Evolutionary conservation across 2,329 filamentous ascomycete genomes (phyloP).

Genomic region (Neofusicoccum sp.): DNA sequence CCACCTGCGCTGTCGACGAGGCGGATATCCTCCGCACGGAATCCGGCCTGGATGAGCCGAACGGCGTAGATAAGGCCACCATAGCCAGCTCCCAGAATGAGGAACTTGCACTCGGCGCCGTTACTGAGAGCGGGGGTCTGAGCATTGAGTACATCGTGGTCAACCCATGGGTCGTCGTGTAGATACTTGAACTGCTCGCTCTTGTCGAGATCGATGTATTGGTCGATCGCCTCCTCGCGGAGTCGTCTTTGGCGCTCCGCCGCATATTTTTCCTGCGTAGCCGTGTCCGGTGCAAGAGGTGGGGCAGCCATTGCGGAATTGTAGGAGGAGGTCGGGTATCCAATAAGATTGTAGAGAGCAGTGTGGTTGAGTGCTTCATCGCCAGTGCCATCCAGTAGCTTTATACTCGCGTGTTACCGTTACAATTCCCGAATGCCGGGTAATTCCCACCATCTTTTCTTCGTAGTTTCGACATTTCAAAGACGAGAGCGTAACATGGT

Average conservation of each 20-base stretch:
- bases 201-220: constrained; percentile 26
- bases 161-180: constrained; percentile 30
- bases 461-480: too few relatives aligned
- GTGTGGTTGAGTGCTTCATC: too few relatives aligned
- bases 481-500: too few relatives aligned
- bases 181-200: neutral
- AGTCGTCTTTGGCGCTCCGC: neutral
- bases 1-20: constrained; percentile 25
- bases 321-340: too few relatives aligned
- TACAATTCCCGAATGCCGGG: too few relatives aligned
- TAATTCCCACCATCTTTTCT: too few relatives aligned
- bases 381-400: too few relatives aligned
- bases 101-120: constrained; percentile 21
- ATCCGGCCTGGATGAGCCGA: constrained; percentile 39
- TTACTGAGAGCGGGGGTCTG: neutral
- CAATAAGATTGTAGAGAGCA: too few relatives aligned
- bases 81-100: constrained; percentile 47
- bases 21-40: constrained; percentile 36
- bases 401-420: too few relatives aligned
- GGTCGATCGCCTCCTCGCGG: neutral
- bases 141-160: constrained; percentile 3
- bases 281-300: too few relatives aligned
- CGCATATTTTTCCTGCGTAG: neutral
- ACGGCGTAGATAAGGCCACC: constrained; percentile 45
- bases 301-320: too few relatives aligned